Percentiles rank a stretch among this genome's conserved stretches.
Conservation (phyloP, 2,329 filamentous ascomycete species). For the Macroventuria anomochaeta region DNA sequence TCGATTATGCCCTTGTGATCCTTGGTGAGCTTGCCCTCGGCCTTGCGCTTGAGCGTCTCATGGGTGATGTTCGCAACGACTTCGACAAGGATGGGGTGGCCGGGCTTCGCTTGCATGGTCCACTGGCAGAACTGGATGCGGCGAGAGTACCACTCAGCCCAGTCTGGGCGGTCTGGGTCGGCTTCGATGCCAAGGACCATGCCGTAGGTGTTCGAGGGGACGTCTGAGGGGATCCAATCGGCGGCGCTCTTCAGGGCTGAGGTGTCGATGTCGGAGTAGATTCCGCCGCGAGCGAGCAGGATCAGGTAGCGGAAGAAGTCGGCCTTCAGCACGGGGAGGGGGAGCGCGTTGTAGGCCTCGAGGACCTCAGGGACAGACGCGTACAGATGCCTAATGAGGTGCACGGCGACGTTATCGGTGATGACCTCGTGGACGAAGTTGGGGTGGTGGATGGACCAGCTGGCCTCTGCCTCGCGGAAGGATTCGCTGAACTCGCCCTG, state of each 20-base stretch:
- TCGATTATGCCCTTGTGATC: conserved; percentile 83
- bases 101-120: conserved; percentile 96
- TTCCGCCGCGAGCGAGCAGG: conserved; percentile 76
- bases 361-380: conserved; percentile 65
- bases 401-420: conserved; percentile 83
- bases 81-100: conserved; percentile 88
- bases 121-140: conserved; percentile 98
- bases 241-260: conserved; percentile 79
- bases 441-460: conserved; percentile 86
- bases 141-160: conserved; percentile 94
- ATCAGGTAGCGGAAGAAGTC: conserved; percentile 74
- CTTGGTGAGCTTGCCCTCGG: conserved; percentile 66
- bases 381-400: conserved; percentile 86
- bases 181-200: conserved; percentile 95
- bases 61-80: conserved; percentile 86
- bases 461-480: conserved; percentile 84
- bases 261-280: conserved; percentile 87
- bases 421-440: conserved; percentile 96
- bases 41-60: conserved; percentile 77
- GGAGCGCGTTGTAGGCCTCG: conserved; percentile 58
- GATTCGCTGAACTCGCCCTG: conserved; percentile 74
- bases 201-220: conserved; percentile 79
- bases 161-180: conserved; percentile 90
- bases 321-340: conserved; percentile 63
- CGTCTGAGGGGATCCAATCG: conserved; percentile 82